Evolutionary conservation across 1,139 yeast genomes (phyloP), one percentile per base, ranked within the genome.

Genomic region (Blastobotrys aristatus): DNA sequence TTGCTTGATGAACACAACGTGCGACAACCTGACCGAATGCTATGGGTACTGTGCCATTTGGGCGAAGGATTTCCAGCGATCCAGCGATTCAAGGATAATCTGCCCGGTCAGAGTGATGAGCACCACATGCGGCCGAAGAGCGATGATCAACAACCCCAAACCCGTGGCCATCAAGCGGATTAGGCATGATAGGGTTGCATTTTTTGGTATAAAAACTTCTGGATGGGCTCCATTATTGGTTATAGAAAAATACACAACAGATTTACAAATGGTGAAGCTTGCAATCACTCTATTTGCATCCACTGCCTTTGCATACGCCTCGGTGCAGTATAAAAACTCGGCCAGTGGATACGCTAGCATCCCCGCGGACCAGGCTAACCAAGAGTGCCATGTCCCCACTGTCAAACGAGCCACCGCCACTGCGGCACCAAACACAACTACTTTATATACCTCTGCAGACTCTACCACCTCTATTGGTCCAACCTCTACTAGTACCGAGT

Each of bases 21-120:
- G 18, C 60, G 65, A 2, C 42, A 51, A 13, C 34, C 53, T 7
- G 47, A 55, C 45, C 53, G 62, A 31, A 40, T 49, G 16, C 50
- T 47, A 40, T 66, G 68, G 67, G 44, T 54, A 21, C 11, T 57
- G n/a, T 49, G 55, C 30, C 54, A 58, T 29, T 22, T 65, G 30
- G 2, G 62, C 21, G 69, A 63, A 40, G 73, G 73, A n/a, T 58
- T 57, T 54, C 64, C 69, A 7, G 58, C 67, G 2, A 45, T 62
- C 27, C 36, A 29, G 39, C 52, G 68, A 17, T 54, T 64, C 49
- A 53, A 34, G 26, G 24, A 34, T 34, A 24, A 51, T 16, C 45
- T n/a, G 5, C 24, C 18, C 24, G 42, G 22, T 21, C 10, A 29
- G 18, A 24, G 29, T 11, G 16, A 27, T 5, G 43, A 44, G 18